Percentiles rank a stretch among this genome's conserved stretches.
Conservation (phyloP, 345 rosid genomes). For the Corchorus olitorius region DNA sequence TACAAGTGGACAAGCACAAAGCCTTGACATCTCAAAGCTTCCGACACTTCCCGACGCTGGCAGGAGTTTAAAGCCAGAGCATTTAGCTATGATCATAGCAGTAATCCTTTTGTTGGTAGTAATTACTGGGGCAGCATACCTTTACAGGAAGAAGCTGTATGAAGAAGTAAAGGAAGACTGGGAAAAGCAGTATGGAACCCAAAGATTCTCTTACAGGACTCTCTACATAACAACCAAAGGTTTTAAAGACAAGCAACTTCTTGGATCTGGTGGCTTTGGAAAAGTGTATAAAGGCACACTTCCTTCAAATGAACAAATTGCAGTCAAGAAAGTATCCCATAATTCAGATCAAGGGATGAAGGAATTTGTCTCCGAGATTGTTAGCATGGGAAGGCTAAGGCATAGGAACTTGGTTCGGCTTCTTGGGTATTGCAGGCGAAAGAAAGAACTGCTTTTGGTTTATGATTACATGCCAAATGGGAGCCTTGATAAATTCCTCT, state of each 20-base stretch:
- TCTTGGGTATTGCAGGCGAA: constrained; percentile 49
- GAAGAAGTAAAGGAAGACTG: constrained; percentile 49
- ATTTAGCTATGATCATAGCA: background rate
- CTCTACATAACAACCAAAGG: constrained; percentile 49
- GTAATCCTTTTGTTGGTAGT: constrained; percentile 21
- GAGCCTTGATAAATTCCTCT: constrained; percentile 47
- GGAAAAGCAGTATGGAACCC: constrained; percentile 53
- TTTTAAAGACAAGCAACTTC: constrained; percentile 37
- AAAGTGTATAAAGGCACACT: constrained; percentile 46
- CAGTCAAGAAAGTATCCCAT: constrained; percentile 51
- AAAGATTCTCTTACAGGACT: constrained; percentile 39
- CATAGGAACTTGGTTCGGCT: constrained; percentile 57
- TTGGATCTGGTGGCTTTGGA: constrained; percentile 55
- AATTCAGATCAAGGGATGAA: constrained; percentile 45
- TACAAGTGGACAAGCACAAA: constrained; percentile 38
- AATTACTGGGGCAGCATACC: constrained; percentile 27
- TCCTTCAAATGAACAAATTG: constrained; percentile 33
- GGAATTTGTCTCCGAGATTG: constrained; percentile 53
- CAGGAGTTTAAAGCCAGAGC: background rate
- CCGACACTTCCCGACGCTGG: constrained; percentile 45
- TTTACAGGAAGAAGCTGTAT: constrained; percentile 33
- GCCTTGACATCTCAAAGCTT: constrained; percentile 46
- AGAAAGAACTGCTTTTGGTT: constrained; percentile 44
- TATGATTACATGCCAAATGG: constrained; percentile 51
- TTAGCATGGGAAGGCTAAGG: constrained; percentile 46